Base-by-base conservation (phyloP, 2,329 filamentous ascomycete genomes). In the Fusarium sp. region DNA sequence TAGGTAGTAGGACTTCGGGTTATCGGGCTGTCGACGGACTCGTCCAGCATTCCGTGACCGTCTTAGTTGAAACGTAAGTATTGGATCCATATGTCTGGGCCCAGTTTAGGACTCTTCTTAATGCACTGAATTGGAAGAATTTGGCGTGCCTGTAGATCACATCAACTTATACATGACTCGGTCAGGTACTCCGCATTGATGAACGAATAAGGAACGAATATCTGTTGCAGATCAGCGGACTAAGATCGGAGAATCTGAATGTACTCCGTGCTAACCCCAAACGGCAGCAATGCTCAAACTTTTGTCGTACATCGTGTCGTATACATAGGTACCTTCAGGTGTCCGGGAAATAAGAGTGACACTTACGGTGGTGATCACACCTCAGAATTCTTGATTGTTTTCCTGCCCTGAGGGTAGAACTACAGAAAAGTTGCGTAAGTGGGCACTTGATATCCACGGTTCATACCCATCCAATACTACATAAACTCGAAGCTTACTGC, bases 331-430 rank as follows among this genome's bases (percentile, higher is more conserved):
- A 32, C 13, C 32, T 34, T 34, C 0, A 34, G 32, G 7, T 8
- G 32, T 15, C 14, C 2, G 0, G 32, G 32, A 34, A 34, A 34
- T 15, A 15, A 34, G 1, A 34, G 14, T 15, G 32, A 34, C 32
- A 15, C 13, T 34, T 34, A 3, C 32, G 32, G 32, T 7, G 14
- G 3, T 34, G 14, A 34, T 1, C 32, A 15, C 32, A 34, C 32
- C 32, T 34, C 0, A 15, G 32, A 15, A 15, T 1, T 34, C 6
- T 15, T 1, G 32, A 15, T 34, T 34, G 0, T 34, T 34, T 34
- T 34, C 32, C 1, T 15, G 6, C 0, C 7, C 14, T 0, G 0
- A 1, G 32, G 32, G 15, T 34, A 1, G 13, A 34, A 0, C 7
- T 34, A 3, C 32, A 34, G 32, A 34, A 34, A 34, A 0, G 32